Conservation (phyloP, 331 rosid genomes). For the Quercus tomentella region DNA sequence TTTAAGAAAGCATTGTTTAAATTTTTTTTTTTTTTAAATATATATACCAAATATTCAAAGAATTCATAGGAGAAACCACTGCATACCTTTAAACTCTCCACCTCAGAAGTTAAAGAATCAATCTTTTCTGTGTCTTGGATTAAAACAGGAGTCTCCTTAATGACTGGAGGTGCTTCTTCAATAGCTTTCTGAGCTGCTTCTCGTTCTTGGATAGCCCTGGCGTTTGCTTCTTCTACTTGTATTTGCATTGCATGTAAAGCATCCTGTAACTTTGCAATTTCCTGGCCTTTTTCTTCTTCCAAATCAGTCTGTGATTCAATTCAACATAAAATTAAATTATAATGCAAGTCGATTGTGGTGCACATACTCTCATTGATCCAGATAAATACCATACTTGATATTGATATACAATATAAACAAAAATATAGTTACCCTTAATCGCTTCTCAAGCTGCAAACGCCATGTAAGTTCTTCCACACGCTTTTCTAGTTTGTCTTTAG, state of each 20-base stretch:
- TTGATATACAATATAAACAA: constrained; percentile 3
- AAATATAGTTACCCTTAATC: constrained; percentile 68
- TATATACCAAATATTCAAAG: constrained; percentile 1
- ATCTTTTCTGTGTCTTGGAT: constrained; percentile 90
- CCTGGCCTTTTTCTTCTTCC: constrained; percentile 95
- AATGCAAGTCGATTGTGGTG: constrained; percentile 5
- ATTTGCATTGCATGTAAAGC: constrained; percentile 73
- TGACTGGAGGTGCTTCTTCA: constrained; percentile 96
- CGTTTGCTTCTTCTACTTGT: constrained; percentile 91
- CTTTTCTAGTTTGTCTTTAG: constrained; percentile 97
- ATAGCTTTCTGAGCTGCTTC: constrained; percentile 84
- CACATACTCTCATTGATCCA: constrained; percentile 6
- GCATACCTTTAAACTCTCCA: constrained; percentile 79
- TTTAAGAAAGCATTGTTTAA: not conserved
- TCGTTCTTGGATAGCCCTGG: constrained; percentile 74
- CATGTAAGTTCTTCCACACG: constrained; percentile 99
- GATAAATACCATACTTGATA: constrained; percentile 14
- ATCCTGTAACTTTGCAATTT: constrained; percentile 71
- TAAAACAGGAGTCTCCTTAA: constrained; percentile 95
- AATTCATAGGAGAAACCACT: not conserved
- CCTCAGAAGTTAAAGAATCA: constrained; percentile 69
- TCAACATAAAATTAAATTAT: constrained; percentile 12
- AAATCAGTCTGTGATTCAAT: constrained; percentile 71
- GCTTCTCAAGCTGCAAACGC: constrained; percentile 99
- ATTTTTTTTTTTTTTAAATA: not conserved